These are phyloP conservation scores for Pseudogymnoascus sp. DNA, from an alignment of 2,329 filamentous ascomycete species.

Conservation along the genomic window DNA sequence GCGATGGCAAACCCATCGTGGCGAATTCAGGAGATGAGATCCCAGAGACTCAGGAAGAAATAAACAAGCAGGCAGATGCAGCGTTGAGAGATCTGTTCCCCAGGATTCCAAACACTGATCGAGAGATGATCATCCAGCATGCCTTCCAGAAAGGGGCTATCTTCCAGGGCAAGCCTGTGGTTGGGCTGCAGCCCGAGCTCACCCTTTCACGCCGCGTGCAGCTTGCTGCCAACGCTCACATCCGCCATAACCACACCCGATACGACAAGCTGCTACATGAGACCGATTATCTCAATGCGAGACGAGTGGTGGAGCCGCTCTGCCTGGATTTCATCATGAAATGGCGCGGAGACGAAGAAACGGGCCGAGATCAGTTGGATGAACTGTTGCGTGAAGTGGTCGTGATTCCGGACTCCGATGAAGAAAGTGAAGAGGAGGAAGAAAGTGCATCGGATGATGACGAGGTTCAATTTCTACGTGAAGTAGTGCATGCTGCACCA, in stretches of 20 bases:
- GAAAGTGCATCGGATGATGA: conserved; percentile 17
- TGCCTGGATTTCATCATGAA: conserved; percentile 61
- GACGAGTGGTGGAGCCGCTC: conserved; percentile 52
- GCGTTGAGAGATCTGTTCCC: conserved; percentile 58
- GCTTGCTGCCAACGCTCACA: conserved; percentile 59
- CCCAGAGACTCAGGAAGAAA: conserved; percentile 50
- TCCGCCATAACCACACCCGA: conserved; percentile 58
- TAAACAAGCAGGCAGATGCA: conserved; percentile 55
- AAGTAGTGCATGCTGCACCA: neutral
- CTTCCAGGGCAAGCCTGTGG: conserved; percentile 47
- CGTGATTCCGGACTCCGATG: conserved; percentile 43
- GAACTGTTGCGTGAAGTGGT: conserved; percentile 61
- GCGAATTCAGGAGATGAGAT: conserved; percentile 45
- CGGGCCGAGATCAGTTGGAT: conserved; percentile 58
- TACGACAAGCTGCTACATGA: conserved; percentile 56
- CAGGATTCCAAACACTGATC: conserved; percentile 57
- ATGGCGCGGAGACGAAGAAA: conserved; percentile 66
- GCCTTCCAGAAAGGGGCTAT: conserved; percentile 51
- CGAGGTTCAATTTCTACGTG: conserved; percentile 10
- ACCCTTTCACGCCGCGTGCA: conserved; percentile 56
- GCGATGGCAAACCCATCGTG: conserved; percentile 22
- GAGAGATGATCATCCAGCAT: conserved; percentile 54
- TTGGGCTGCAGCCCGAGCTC: conserved; percentile 50
- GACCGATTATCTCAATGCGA: conserved; percentile 51
- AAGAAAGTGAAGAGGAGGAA: conserved; percentile 19